These are phyloP conservation scores for Francoa sonchifolia DNA, from an alignment of 441 rosid genomes.

Conservation along the genomic window DNA sequence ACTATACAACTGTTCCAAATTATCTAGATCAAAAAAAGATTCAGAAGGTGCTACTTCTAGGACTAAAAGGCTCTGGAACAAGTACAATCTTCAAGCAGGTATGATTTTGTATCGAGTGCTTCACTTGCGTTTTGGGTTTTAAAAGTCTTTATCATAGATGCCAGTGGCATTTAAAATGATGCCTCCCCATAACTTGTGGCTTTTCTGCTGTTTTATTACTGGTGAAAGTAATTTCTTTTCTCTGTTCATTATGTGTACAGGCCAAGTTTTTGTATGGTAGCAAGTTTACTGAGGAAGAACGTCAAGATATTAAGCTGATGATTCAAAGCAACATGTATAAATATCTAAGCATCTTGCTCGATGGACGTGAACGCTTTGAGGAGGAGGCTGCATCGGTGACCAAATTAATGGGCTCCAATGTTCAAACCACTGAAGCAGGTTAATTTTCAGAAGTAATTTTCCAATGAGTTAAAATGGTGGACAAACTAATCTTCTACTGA, in stretches of 20 bases:
- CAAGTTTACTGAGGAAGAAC: slow-evolving; percentile 69
- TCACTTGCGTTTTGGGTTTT: too few relatives aligned
- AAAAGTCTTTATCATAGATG: too few relatives aligned
- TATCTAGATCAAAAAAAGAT: slow-evolving; percentile 52
- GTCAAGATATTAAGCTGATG: slow-evolving; percentile 89
- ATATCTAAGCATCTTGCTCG: slow-evolving; percentile 90
- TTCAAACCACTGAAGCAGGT: slow-evolving; percentile 50
- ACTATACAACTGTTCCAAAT: slow-evolving; percentile 45
- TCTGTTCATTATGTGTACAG: slow-evolving; percentile 31
- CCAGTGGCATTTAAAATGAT: too few relatives aligned
- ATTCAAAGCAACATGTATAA: slow-evolving; percentile 96
- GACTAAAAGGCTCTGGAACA: slow-evolving; percentile 64
- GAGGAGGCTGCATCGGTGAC: slow-evolving; percentile 60
- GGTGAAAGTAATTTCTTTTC: slow-evolving; percentile 4
- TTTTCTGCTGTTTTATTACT: not conserved
- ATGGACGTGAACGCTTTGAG: slow-evolving; percentile 98
- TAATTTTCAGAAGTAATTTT: slow-evolving; percentile 8
- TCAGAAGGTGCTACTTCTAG: slow-evolving; percentile 65
- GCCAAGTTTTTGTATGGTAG: slow-evolving; percentile 95
- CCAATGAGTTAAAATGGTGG: slow-evolving; percentile 2
- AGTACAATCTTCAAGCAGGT: slow-evolving; percentile 88
- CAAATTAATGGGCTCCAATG: slow-evolving; percentile 26
- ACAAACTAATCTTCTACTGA: not conserved
- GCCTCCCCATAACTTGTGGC: too few relatives aligned
- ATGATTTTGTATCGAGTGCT: slow-evolving; percentile 4